Base-by-base conservation (phyloP, 352 stramenopile genomes). In the Nothophytophthora sp. region DNA sequence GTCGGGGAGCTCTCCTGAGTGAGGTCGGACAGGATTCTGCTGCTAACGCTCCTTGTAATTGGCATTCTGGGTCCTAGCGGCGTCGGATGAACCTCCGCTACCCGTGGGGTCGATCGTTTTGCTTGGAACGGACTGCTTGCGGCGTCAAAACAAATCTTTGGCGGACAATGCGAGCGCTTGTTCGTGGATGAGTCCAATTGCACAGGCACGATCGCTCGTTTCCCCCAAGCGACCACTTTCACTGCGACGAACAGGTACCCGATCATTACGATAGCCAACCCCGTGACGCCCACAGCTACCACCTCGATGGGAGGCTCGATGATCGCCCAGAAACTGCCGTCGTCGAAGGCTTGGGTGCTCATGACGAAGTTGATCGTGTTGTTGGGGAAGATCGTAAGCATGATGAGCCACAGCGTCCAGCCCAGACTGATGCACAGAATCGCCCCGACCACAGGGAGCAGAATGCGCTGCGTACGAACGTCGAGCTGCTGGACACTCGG, bases 301-400 rank as follows among this genome's bases (percentile, higher is more conserved):
- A 67, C 7, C 8, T 27, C 25, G 10, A 24, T n/a, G 4, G 22
- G 33, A 23, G 24, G 28, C 4, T 57, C 39, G 13, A 57, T 35
- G 0, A 57, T 23, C 2, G 50, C 35, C 57, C 57, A 66, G 35
- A 66, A 66, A 4, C 20, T 32, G 1, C 57, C 57, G 12, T 37
- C 16, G 6, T 66, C 57, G 15, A 60, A 49, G 13, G 19, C 9
- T 23, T 45, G 15, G 1, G 50, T 66, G 18, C 39, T 34, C 50
- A 60, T 60, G 39, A 66, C 20, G 23, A 20, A 19, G 37, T 60
- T 60, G 13, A 52, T 38, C 11, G 32, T 52, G 1, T 30, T 25
- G 7, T 50, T 56, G 2, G 57, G 57, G 9, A 20, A 20, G 10
- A 52, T 22, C n/a, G 33, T 66, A 12, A 66, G 38, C 6, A 23